These are phyloP conservation scores for Moesziomyces sp. DNA, from an alignment of 1,284 basidiomycete species.

Conservation along the genomic window DNA sequence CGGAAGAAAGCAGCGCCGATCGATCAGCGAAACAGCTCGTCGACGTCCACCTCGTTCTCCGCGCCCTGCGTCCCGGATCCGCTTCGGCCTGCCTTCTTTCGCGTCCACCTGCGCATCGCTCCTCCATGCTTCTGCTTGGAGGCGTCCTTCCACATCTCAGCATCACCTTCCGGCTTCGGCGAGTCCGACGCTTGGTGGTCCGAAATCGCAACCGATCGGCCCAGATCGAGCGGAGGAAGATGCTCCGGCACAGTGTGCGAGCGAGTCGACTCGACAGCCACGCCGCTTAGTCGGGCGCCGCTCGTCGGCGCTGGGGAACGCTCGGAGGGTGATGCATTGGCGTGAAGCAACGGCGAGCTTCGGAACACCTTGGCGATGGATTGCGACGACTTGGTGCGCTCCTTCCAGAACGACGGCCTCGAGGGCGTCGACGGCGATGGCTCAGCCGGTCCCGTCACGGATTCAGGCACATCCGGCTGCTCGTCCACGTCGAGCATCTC, in stretches of 20 bases:
- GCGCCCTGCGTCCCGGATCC: neutral
- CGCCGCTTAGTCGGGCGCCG: neutral
- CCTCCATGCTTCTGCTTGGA: slow-evolving; percentile 12
- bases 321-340: slow-evolving; percentile 8
- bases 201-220: slow-evolving; percentile 8
- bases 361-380: slow-evolving; percentile 32
- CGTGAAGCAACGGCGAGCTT: slow-evolving; percentile 11
- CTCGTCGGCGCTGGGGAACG: neutral
- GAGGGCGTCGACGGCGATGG: slow-evolving; percentile 8
- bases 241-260: slow-evolving; percentile 1
- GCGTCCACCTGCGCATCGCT: slow-evolving; percentile 32
- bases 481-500: slow-evolving; percentile 34
- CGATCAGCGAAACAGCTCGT: slow-evolving; percentile 21
- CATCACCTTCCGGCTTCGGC: slow-evolving; percentile 15
- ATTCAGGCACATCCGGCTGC: slow-evolving; percentile 18
- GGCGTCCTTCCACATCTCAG: slow-evolving; percentile 28
- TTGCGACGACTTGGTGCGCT: slow-evolving; percentile 27
- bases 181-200: slow-evolving; percentile 4
- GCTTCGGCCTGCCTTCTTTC: slow-evolving; percentile 8
- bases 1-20: no score
- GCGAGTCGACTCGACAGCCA: slow-evolving; percentile 4
- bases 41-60: slow-evolving; percentile 24
- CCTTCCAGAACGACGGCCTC: slow-evolving; percentile 36
- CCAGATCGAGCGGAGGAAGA: slow-evolving; percentile 16
- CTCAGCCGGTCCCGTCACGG: slow-evolving; percentile 24